Evolutionary conservation across 2,329 filamentous ascomycete genomes (phyloP).

Genomic region (Neofusicoccum parvum): DNA sequence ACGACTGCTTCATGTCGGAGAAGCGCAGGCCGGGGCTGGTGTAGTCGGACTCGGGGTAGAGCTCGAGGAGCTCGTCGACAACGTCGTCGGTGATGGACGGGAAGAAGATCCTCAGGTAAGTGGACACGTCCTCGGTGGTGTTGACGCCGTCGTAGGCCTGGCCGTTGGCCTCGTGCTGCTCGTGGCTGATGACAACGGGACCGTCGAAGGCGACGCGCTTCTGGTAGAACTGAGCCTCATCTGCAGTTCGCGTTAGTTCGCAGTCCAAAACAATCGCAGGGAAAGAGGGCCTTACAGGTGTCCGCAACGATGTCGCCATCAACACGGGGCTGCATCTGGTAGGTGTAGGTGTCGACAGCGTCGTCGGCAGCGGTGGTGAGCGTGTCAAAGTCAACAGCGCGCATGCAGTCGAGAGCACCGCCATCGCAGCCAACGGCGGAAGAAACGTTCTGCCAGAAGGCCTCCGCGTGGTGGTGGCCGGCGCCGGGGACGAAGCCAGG

Average conservation of each 20-base stretch:
- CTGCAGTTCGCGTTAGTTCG: background rate
- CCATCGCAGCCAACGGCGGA: slow-evolving; percentile 34
- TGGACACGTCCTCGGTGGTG: slow-evolving; percentile 36
- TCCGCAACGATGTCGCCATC: slow-evolving; percentile 41
- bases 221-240: slow-evolving; percentile 42
- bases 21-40: slow-evolving; percentile 38
- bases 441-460: slow-evolving; percentile 38
- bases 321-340: slow-evolving; percentile 41
- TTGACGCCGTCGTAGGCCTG: slow-evolving; percentile 34
- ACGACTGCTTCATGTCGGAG: slow-evolving; percentile 40
- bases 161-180: slow-evolving; percentile 39
- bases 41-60: slow-evolving; percentile 40
- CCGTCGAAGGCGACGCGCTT: slow-evolving; percentile 40
- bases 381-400: slow-evolving; percentile 32
- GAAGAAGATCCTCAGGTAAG: slow-evolving; percentile 37
- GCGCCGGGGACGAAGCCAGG: slow-evolving; percentile 40
- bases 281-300: slow-evolving; percentile 25
- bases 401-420: slow-evolving; percentile 36
- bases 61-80: slow-evolving; percentile 32
- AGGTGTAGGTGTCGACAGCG: slow-evolving; percentile 31
- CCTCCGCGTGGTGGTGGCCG: slow-evolving; percentile 38
- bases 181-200: slow-evolving; percentile 39
- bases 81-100: slow-evolving; percentile 38
- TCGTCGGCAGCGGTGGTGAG: slow-evolving; percentile 33
- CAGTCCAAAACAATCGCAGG: background rate